Conservation (phyloP, 1,284 basidiomycete genomes). For the Kwoniella shivajii region DNA sequence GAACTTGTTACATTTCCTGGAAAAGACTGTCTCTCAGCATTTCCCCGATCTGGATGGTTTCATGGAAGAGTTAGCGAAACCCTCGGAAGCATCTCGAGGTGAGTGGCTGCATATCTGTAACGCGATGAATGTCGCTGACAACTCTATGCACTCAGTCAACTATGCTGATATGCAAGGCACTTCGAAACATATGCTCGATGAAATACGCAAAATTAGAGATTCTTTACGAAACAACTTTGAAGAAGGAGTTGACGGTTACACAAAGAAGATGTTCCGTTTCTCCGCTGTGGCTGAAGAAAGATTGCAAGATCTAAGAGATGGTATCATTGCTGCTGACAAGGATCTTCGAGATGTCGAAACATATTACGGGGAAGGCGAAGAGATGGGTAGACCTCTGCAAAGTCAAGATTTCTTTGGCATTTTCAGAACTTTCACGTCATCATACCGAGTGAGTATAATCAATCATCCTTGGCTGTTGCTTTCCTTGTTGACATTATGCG, state of each 20-base stretch:
- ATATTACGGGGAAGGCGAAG: constrained; percentile 90
- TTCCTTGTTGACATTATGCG: too few species aligned
- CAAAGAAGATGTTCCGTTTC: constrained; percentile 87
- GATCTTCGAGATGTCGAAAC: constrained; percentile 78
- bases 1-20: constrained; percentile 92
- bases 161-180: constrained; percentile 48
- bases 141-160: constrained; percentile 28
- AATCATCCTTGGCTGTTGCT: background rate
- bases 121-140: background rate
- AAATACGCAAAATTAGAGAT: constrained; percentile 71
- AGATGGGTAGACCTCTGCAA: constrained; percentile 55
- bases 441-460: constrained; percentile 69
- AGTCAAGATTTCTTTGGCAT: constrained; percentile 82
- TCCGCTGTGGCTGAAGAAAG: constrained; percentile 70
- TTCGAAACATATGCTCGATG: constrained; percentile 68
- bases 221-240: constrained; percentile 79
- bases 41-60: constrained; percentile 88
- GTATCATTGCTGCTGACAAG: constrained; percentile 78
- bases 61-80: constrained; percentile 82
- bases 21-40: constrained; percentile 81
- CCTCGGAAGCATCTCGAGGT: constrained; percentile 93
- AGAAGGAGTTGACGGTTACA: constrained; percentile 72
- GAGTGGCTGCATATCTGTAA: constrained; percentile 23
- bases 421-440: constrained; percentile 92
- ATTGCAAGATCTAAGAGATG: constrained; percentile 78